Evolutionary conservation across 768 basidiomycete genomes (phyloP).

Genomic region (Jaapia argillacea): DNA sequence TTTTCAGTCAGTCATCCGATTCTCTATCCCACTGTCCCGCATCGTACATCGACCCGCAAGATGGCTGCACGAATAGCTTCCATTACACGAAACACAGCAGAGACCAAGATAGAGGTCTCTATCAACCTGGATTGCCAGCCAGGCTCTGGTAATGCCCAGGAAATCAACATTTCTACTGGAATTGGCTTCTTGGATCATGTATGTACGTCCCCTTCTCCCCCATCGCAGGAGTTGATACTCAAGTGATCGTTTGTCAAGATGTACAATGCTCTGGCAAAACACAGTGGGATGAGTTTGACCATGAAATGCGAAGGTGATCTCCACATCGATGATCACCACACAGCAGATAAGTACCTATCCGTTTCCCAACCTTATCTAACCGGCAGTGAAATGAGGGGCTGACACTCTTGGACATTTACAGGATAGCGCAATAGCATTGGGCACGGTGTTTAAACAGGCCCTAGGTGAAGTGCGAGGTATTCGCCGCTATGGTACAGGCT

Average conservation of each 20-base stretch:
- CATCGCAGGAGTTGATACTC: neutral
- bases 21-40: too few species aligned
- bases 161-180: constrained; percentile 82
- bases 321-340: constrained; percentile 98
- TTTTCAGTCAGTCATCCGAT: too few species aligned
- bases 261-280: constrained; percentile 96
- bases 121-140: constrained; percentile 77
- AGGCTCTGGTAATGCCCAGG: constrained; percentile 49
- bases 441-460: constrained; percentile 89
- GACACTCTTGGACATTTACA: constrained; percentile 37
- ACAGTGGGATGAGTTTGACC: constrained; percentile 85
- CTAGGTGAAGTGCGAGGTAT: constrained; percentile 93
- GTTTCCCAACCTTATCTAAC: neutral
- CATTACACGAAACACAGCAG: constrained; percentile 77
- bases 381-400: too few species aligned
- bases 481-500: constrained; percentile 90
- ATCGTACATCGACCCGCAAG: too few species aligned
- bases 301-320: constrained; percentile 93
- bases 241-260: constrained; percentile 43
- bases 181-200: constrained; percentile 99
- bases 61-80: constrained; percentile 50
- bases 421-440: constrained; percentile 82
- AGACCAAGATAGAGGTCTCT: constrained; percentile 80
- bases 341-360: constrained; percentile 74
- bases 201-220: constrained; percentile 14